A percentile compares a stretch with the other conserved stretches of the same genome.
These are phyloP conservation scores for Kandelia obovata DNA, from an alignment of 345 rosid species.

Conservation along the genomic window DNA sequence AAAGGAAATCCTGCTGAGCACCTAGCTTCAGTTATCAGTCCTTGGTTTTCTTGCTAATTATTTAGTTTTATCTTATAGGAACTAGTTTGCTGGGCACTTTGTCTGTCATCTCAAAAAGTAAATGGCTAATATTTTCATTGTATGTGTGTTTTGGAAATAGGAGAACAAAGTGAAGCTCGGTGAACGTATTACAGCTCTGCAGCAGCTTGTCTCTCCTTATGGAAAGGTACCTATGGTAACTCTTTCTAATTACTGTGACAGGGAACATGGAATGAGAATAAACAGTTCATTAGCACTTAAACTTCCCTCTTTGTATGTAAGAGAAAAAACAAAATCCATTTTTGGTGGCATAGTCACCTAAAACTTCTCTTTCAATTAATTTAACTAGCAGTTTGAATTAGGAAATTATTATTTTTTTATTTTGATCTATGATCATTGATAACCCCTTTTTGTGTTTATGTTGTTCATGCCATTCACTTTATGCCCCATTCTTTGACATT, in stretches of 20 bases:
- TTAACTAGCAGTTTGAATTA: neutral
- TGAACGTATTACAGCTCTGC: constrained; percentile 78
- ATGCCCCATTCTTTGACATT: neutral
- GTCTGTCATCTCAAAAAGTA: neutral
- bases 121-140: constrained; percentile 6
- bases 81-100: neutral
- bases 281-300: too few species aligned
- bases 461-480: neutral
- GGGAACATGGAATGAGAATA: too few species aligned
- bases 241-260: constrained; percentile 1
- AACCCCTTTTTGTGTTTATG: neutral
- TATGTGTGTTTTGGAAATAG: constrained; percentile 36
- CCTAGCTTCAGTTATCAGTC: too few species aligned
- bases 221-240: constrained; percentile 62
- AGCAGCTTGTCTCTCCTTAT: constrained; percentile 91
- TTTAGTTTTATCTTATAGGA: neutral
- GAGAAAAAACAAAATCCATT: too few species aligned
- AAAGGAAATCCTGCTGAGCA: neutral
- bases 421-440: neutral
- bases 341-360: too few species aligned
- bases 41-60: neutral
- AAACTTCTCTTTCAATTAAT: too few species aligned
- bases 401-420: neutral
- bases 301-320: too few species aligned
- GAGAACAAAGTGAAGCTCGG: constrained; percentile 88